phyloP scores from a whole-genome alignment of 805 yeast species.

The Kuraishia cidri region DNA sequence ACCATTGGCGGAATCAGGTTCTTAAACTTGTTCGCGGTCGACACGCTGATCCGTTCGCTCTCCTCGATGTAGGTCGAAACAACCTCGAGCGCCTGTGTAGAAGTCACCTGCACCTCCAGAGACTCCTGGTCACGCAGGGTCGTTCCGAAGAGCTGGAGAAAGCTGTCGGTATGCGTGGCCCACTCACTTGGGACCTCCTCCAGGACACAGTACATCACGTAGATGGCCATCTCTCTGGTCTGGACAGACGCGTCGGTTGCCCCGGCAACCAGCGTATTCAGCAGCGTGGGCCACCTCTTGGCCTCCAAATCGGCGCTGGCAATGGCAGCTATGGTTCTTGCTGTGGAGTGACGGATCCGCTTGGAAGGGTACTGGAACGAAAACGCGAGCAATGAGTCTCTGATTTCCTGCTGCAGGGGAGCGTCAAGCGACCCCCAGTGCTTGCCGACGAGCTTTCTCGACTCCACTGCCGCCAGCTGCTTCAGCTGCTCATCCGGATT shows the following conservation, averaged over 20 bases:
- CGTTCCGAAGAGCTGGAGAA: slow-evolving; percentile 60
- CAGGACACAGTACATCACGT: slow-evolving; percentile 65
- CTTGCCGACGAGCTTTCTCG: slow-evolving; percentile 67
- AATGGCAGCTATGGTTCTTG: slow-evolving; percentile 84
- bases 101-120: slow-evolving; percentile 68
- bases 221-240: slow-evolving; percentile 62
- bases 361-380: slow-evolving; percentile 56
- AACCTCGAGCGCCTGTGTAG: slow-evolving; percentile 72
- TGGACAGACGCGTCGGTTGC: slow-evolving; percentile 39
- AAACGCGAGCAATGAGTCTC: slow-evolving; percentile 56
- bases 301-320: slow-evolving; percentile 64
- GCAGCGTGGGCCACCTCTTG: slow-evolving; percentile 65
- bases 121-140: slow-evolving; percentile 59
- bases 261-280: slow-evolving; percentile 62
- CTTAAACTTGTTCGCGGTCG: slow-evolving; percentile 45
- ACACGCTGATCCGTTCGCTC: slow-evolving; percentile 32
- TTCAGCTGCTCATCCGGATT: slow-evolving; percentile 64
- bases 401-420: slow-evolving; percentile 47
- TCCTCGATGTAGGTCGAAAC: slow-evolving; percentile 64
- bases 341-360: slow-evolving; percentile 77
- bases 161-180: slow-evolving; percentile 49
- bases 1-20: slow-evolving; percentile 73
- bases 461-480: slow-evolving; percentile 95
- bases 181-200: slow-evolving; percentile 61
- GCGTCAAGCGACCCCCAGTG: slow-evolving; percentile 59